Base-by-base conservation (phyloP, 139 green algal genomes). In the Picochlorum sp. region DNA sequence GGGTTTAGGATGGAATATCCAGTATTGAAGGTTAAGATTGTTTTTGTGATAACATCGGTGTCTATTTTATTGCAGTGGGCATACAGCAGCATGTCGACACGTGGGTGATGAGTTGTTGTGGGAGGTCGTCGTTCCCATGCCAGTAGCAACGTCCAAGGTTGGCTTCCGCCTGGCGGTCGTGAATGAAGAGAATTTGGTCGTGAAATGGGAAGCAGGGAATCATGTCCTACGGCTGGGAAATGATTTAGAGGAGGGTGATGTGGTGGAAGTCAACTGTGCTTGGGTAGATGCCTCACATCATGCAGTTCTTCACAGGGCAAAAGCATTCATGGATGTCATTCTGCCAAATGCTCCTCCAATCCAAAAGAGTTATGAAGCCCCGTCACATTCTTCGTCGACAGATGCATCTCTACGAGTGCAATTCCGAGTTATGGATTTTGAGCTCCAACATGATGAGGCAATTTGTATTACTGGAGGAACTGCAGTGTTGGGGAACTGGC, bases 401-500 rank as follows among this genome's bases (percentile, higher is more conserved):
- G 5, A 60, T 4, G 60, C 63, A 22, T 64, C 82, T 41, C 72
- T 67, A 26, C 54, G 85, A 24, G 69, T 78, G 35, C 63, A 68
- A n/a, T 75, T 83, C 40, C 64, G 72, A 61, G 64, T 76, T 35
- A 39, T 68, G 55, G 63, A 81, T 53, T 67, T 73, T 16, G 51
- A 59, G 35, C 14, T 77, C 26, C 24, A 66, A n/a, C 51, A 67
- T 10, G 59, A 64, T 3, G 54, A 92, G 50, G 25, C 43, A 8
- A 37, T 91, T 33, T 77, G 68, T 32, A 72, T 92, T 5, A 84
- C 66, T 4, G 86, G 86, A n/a, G 69, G 64, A 30, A 55, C 81
- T 3, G 70, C 83, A 6, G 60, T 76, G 47, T 74, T 94, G 33
- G 86, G 86, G 7, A 82, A 74, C 61, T 92, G 84, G 82, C 76